Conservation (phyloP, 202 grass and related monocot genomes). For the Bolboschoenoplectus hybrid region DNA sequence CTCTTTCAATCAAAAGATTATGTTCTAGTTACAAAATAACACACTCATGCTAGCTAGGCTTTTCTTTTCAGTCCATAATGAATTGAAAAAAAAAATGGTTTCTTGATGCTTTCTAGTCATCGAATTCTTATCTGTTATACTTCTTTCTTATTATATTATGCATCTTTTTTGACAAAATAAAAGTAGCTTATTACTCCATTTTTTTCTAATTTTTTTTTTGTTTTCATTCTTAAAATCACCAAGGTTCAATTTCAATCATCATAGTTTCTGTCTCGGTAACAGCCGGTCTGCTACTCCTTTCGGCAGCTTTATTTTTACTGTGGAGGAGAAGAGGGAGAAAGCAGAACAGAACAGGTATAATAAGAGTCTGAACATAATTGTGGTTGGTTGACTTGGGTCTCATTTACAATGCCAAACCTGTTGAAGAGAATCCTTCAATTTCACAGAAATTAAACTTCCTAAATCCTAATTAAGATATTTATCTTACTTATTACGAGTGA, state of each 20-base stretch:
- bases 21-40: neutral
- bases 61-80: neutral
- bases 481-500: neutral
- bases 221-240: neutral
- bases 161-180: neutral
- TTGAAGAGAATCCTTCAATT: neutral
- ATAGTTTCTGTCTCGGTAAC: neutral
- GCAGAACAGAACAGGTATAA: neutral
- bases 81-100: neutral
- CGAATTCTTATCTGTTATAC: neutral
- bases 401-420: neutral
- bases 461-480: neutral
- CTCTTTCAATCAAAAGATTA: neutral
- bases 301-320: neutral
- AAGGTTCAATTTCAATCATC: neutral
- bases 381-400: neutral
- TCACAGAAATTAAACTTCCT: neutral
- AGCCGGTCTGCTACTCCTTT: conserved; percentile 10
- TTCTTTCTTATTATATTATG: neutral
- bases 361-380: neutral
- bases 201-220: conserved; percentile 18
- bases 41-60: too few relatives aligned
- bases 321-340: neutral
- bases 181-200: neutral
- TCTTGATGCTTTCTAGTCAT: neutral